A percentile compares a stretch with the other conserved stretches of the same genome.
These are phyloP conservation scores for Ceratocystis harringtonii DNA, from an alignment of 2,329 filamentous ascomycete species.

Conservation along the genomic window DNA sequence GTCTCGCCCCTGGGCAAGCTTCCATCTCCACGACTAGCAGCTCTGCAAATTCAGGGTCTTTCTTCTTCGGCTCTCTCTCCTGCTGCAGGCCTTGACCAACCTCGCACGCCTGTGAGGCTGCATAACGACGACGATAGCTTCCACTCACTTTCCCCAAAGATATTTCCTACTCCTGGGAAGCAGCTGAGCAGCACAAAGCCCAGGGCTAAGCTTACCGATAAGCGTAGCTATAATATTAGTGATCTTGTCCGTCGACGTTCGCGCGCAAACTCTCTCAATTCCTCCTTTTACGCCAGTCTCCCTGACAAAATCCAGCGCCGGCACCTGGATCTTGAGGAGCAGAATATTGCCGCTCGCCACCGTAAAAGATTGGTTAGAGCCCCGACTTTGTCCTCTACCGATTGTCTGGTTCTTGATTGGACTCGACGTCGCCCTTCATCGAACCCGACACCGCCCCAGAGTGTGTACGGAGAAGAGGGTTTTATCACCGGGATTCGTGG, in stretches of 20 bases:
- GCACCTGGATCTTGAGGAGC: slow-evolving; percentile 59
- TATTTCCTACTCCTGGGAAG: slow-evolving; percentile 15
- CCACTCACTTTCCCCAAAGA: slow-evolving; percentile 15
- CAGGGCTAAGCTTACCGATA: not conserved
- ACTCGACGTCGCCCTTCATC: slow-evolving; percentile 14
- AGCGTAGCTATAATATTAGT: slow-evolving; percentile 21
- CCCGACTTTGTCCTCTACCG: slow-evolving; percentile 10
- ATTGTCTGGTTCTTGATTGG: slow-evolving; percentile 15
- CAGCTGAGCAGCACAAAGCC: not conserved
- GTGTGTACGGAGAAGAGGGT: slow-evolving; percentile 15
- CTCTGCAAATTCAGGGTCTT: slow-evolving; percentile 15
- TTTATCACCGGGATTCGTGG: slow-evolving; percentile 21
- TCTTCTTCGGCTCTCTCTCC: slow-evolving; percentile 2
- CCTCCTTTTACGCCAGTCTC: slow-evolving; percentile 52
- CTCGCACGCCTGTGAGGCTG: not conserved
- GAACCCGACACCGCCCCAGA: slow-evolving; percentile 15
- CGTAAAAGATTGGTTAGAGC: not conserved
- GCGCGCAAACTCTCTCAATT: slow-evolving; percentile 37
- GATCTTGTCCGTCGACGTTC: slow-evolving; percentile 24
- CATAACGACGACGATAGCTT: not conserved
- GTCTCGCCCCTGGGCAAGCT: slow-evolving; percentile 13
- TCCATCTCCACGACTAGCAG: slow-evolving; percentile 14
- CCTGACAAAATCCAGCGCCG: slow-evolving; percentile 58
- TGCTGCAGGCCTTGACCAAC: not conserved
- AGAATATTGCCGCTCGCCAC: slow-evolving; percentile 26